A percentile compares a stretch with the other conserved stretches of the same genome.
These are phyloP conservation scores for Petunia secreta DNA, from an alignment of 257 asterid species.

Conservation along the genomic window DNA sequence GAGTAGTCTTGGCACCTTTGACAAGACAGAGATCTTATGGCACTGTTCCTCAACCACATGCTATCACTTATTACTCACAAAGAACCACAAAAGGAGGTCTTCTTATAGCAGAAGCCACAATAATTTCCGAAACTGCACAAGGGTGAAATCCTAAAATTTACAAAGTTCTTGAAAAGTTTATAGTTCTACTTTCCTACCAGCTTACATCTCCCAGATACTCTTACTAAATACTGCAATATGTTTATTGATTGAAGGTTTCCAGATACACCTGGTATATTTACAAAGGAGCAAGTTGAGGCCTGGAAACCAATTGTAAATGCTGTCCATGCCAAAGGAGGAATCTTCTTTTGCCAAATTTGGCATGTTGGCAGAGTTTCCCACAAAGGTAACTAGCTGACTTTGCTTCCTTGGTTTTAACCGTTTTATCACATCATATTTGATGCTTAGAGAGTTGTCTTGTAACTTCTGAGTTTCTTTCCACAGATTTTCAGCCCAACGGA, in stretches of 20 bases:
- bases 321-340: constrained; percentile 41
- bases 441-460: no score
- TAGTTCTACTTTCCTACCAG: neutral
- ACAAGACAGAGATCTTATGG: constrained; percentile 64
- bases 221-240: neutral
- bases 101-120: constrained; percentile 62
- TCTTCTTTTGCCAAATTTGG: constrained; percentile 40
- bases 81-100: constrained; percentile 62
- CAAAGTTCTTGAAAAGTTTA: neutral
- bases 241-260: constrained; percentile 12
- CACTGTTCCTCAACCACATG: constrained; percentile 72
- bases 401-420: neutral
- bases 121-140: constrained; percentile 53
- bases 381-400: constrained; percentile 12
- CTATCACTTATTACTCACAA: constrained; percentile 65
- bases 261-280: constrained; percentile 36
- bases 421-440: neutral
- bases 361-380: constrained; percentile 35
- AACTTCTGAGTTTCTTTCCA: neutral
- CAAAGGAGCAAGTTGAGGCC: constrained; percentile 39
- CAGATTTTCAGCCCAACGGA: constrained; percentile 40
- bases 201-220: neutral
- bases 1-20: constrained; percentile 70
- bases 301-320: constrained; percentile 41
- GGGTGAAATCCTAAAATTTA: neutral